These are phyloP conservation scores for Rhododendron molle DNA, from an alignment of 148 eudicot genomes.

Conservation along the genomic window DNA sequence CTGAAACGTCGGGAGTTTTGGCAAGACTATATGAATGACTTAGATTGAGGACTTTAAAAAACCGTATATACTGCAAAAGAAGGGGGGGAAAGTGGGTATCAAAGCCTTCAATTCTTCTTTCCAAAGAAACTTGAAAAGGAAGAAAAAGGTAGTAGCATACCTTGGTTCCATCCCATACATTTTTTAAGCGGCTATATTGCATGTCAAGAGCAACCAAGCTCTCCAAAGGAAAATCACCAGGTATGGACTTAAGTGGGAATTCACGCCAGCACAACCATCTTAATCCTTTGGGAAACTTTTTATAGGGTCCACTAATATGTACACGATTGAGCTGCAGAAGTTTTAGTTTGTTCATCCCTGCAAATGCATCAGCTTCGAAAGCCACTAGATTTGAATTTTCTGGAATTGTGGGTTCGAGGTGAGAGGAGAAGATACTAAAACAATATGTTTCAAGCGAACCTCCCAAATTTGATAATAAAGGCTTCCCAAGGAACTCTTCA, in stretches of 20 bases:
- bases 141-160: neutral
- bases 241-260: neutral
- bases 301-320: neutral
- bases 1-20: neutral
- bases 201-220: neutral
- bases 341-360: neutral
- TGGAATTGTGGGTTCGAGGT: too few species aligned
- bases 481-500: too few species aligned
- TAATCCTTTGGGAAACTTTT: neutral
- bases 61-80: neutral
- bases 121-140: neutral
- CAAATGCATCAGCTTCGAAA: neutral
- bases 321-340: neutral
- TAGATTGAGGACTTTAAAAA: neutral
- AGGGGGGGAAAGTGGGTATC: neutral
- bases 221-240: neutral
- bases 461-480: too few species aligned
- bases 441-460: too few species aligned
- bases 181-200: neutral
- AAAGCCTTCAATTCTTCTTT: neutral
- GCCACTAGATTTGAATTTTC: too few species aligned
- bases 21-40: neutral
- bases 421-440: neutral
- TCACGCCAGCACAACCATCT: neutral
- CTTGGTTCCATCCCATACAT: neutral